Base-by-base conservation (phyloP, 768 basidiomycete genomes). In the Mycena maculata region DNA sequence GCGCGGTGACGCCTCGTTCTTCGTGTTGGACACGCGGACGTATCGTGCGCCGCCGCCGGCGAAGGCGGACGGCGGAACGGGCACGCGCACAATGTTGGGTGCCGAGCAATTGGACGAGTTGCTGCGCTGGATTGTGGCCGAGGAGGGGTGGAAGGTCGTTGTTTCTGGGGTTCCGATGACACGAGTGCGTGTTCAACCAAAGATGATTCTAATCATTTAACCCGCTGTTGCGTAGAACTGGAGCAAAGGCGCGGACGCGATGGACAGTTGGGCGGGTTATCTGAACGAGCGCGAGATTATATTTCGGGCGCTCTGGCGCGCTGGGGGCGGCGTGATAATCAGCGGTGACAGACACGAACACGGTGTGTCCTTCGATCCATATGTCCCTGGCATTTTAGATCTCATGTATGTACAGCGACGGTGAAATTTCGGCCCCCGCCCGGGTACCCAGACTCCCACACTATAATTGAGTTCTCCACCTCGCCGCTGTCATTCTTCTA, bases 181-280 rank as follows among this genome's bases (percentile, higher is more conserved):
- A 3, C 38, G 60, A 13, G 60, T 53, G 50, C 52, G 20, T 52
- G 22, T 38, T 38, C 18, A 49, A 27, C 2, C 52, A 31, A 3
- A 1, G 27, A 20, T 31, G 9, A 18, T 49, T 49, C 47, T 4
- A 13, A n/a, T 27, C 25, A 20, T 27, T 36, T 44, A 18, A 33
- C 28, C 15, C 38, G 36, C 31, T 25, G 12, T 22, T 8, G 39
- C 13, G 27, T 50, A 61, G 50, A 61, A 61, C 41, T 61, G 60
- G 60, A 61, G 60, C 10, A 41, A 61, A 22, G 60, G 60, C 39
- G 31, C 30, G 5, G 60, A 61, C 15, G 60, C 41, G 49, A 61
- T 61, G 60, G 60, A 61, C 22, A 61, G 60, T 31, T 52, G 60
- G 60, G 50, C 50, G 11, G 60, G 60, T 22, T 61, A 61, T 38